Evolutionary conservation across 129 eudicot species (phyloP), one percentile per base, ranked within the genome.

Genomic region (Artemisia annua): DNA sequence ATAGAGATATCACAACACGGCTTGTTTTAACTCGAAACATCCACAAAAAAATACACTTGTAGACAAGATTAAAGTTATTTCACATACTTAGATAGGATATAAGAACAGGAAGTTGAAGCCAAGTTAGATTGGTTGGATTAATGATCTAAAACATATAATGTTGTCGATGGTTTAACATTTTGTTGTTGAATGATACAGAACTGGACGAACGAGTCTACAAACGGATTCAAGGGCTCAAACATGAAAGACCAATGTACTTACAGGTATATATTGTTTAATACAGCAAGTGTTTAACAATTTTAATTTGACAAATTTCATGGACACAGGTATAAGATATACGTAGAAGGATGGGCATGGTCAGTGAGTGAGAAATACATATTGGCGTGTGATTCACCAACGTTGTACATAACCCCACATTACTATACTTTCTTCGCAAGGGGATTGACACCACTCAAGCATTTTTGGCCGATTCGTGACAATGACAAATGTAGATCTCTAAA

Each of bases 291-390:
- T 32, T 32, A 7, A 5, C 43, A 5, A 32, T 3, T 32, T 32
- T 32, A 14, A 22, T 26, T 64, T 65, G 39, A 32, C 16, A 22
- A 35, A 18, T 35, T 55, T 44, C n/a, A 43, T 66, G 49, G 63
- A 32, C 20, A 90, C 20, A 90, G 95, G 74, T 86, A 88, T 66
- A 91, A 91, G 77, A 91, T 91, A 26, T 91, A 91, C 10, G 79
- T 91, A n/a, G 97, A 91, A 84, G 96, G 96, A 81, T 86, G 87
- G 88, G 97, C 92, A 28, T 91, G 97, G 97, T 91, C 97, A 1
- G 97, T 88, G 49, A 91, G 97, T 48, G 88, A 91, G 66, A 91
- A 88, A 54, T 91, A 91, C 75, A 91, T 91, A 19, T 66, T 91
- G 63, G 96, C 92, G 3, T 88, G 97, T 63, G 82, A 91, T 50